Conservation (phyloP, 2,329 filamentous ascomycete genomes). For the Arthrobotrys musiformis region DNA sequence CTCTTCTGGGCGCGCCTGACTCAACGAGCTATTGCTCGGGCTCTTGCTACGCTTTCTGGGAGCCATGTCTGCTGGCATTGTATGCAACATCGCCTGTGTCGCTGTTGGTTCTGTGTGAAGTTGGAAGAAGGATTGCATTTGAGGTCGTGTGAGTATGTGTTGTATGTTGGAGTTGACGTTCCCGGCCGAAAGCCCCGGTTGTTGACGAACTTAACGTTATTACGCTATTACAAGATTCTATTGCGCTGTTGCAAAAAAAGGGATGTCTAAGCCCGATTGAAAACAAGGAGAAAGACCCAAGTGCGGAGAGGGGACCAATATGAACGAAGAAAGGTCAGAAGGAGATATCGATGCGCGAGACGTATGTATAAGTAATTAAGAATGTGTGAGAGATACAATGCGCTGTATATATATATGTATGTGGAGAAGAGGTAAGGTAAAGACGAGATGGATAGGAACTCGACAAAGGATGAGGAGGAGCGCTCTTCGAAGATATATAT, state of each 20-base stretch:
- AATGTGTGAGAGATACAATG: slow-evolving; percentile 18
- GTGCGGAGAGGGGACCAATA: neutral
- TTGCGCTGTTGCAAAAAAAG: neutral
- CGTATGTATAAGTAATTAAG: neutral
- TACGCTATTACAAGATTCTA: slow-evolving; percentile 4
- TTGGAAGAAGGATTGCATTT: slow-evolving; percentile 56
- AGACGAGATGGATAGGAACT: slow-evolving; percentile 44
- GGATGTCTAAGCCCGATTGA: slow-evolving; percentile 21
- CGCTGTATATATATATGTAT: too few species aligned
- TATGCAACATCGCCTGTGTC: slow-evolving; percentile 53
- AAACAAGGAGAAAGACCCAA: slow-evolving; percentile 1
- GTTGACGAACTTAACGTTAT: slow-evolving; percentile 20
- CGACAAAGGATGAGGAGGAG: slow-evolving; percentile 53
- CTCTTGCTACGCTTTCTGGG: slow-evolving; percentile 56
- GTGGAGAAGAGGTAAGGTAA: slow-evolving; percentile 6
- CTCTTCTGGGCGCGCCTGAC: slow-evolving; percentile 68
- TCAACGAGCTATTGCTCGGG: slow-evolving; percentile 54
- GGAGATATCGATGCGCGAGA: slow-evolving; percentile 2
- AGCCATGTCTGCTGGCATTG: slow-evolving; percentile 55
- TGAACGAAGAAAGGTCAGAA: neutral
- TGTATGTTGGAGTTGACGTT: slow-evolving; percentile 47
- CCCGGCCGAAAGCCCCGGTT: slow-evolving; percentile 12
- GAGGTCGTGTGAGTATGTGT: slow-evolving; percentile 52
- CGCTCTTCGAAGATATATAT: slow-evolving; percentile 52
- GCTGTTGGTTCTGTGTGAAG: slow-evolving; percentile 53